A percentile compares a stretch with the other conserved stretches of the same genome.
These are phyloP conservation scores for Ustilago nuda DNA, from an alignment of 1,284 basidiomycete genomes.

Conservation along the genomic window DNA sequence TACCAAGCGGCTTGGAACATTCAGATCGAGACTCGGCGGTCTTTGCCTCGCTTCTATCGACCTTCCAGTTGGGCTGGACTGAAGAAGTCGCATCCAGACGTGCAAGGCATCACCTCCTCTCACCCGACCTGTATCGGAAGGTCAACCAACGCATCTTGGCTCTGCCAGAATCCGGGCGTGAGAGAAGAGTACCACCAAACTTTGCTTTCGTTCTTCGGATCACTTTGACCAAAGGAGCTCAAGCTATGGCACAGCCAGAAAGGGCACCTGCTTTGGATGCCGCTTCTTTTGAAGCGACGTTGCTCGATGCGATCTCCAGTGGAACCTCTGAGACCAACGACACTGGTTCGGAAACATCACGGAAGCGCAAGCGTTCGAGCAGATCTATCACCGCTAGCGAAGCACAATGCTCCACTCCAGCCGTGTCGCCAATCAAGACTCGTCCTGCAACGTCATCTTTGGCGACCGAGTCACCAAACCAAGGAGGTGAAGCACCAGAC, in stretches of 20 bases:
- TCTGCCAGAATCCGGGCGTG: neutral
- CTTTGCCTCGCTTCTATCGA: slow-evolving; percentile 14
- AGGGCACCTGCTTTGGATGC: neutral
- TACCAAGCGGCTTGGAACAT: neutral
- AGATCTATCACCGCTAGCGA: slow-evolving; percentile 7
- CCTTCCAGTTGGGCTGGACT: slow-evolving; percentile 15
- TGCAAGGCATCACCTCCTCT: neutral
- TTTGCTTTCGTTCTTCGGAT: slow-evolving; percentile 17
- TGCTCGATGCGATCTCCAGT: slow-evolving; percentile 20
- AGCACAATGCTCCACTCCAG: too few species aligned
- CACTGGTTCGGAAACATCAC: neutral
- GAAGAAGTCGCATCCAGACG: slow-evolving; percentile 1
- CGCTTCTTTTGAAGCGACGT: slow-evolving; percentile 3
- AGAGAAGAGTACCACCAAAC: neutral
- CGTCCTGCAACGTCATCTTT: slow-evolving; percentile 21
- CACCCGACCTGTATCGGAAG: slow-evolving; percentile 13
- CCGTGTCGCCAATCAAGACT: neutral
- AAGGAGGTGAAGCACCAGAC: slow-evolving; percentile 1
- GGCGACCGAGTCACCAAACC: slow-evolving; percentile 16
- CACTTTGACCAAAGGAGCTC: neutral
- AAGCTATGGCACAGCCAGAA: neutral
- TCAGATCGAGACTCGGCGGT: slow-evolving; percentile 10
- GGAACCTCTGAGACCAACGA: neutral
- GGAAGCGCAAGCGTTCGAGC: slow-evolving; percentile 17
- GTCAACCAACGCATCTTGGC: slow-evolving; percentile 9